A percentile compares a stretch with the other conserved stretches of the same genome.
Evolutionary conservation across 306 rosid genomes (phyloP).

Genomic region (Prunus fruticosa): DNA sequence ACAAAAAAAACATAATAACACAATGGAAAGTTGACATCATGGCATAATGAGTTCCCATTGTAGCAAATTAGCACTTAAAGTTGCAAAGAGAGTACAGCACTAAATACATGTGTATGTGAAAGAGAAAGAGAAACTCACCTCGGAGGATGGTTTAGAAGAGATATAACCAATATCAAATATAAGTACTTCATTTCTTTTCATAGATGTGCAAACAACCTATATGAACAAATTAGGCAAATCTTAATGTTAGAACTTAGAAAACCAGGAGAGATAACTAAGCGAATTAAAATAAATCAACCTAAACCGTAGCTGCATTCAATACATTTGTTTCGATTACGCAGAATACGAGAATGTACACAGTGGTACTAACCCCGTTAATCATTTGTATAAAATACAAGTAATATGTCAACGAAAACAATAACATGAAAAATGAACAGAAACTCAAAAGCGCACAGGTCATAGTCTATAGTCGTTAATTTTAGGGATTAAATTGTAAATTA

Average conservation of each 20-base stretch:
- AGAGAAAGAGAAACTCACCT: too few species aligned
- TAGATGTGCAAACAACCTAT: slow-evolving; percentile 78
- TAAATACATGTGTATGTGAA: neutral
- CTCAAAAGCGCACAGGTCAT: too few species aligned
- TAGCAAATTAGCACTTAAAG: neutral
- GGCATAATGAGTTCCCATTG: slow-evolving; percentile 6
- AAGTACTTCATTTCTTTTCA: slow-evolving; percentile 50
- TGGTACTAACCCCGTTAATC: neutral
- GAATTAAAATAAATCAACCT: neutral
- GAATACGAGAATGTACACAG: neutral
- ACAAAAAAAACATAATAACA: neutral
- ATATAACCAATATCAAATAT: slow-evolving; percentile 46
- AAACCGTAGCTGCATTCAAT: too few species aligned
- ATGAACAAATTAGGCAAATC: slow-evolving; percentile 10
- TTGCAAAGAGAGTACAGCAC: neutral
- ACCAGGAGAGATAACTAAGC: slow-evolving; percentile 12
- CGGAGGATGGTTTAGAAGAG: too few species aligned
- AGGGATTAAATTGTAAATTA: too few species aligned
- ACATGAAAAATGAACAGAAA: too few species aligned
- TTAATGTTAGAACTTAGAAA: neutral
- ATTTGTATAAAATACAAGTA: neutral
- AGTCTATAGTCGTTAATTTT: too few species aligned
- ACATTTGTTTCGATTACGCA: neutral
- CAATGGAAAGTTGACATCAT: slow-evolving; percentile 12
- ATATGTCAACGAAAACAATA: neutral